A percentile compares a stretch with the other conserved stretches of the same genome.
These are phyloP conservation scores for Gypsophila paniculata DNA, from an alignment of 179 eudicot genomes.

Conservation along the genomic window DNA sequence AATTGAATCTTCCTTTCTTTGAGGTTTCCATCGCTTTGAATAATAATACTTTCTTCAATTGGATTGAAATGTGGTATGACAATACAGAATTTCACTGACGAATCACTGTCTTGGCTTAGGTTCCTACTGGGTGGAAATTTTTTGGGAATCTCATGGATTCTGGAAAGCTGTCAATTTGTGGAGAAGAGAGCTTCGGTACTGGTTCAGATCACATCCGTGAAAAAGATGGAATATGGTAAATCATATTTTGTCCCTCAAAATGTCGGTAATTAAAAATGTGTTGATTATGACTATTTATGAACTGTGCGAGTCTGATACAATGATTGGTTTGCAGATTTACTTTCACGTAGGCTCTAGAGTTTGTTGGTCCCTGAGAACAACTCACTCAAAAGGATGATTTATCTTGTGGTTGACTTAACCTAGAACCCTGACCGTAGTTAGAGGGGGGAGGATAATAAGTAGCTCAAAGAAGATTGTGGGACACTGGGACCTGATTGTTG, in stretches of 20 bases:
- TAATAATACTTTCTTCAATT: not conserved
- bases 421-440: not conserved
- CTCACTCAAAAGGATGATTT: not conserved
- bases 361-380: not conserved
- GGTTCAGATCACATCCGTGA: conserved; percentile 99
- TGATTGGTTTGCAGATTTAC: not conserved
- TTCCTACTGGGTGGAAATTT: conserved; percentile 99
- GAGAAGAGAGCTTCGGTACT: conserved; percentile 98
- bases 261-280: not conserved
- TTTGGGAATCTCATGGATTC: conserved; percentile 98
- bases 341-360: not conserved
- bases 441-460: not conserved
- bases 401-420: not conserved
- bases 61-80: not conserved
- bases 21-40: conserved; percentile 48
- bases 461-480: not conserved
- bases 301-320: not conserved
- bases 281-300: not conserved
- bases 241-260: not conserved
- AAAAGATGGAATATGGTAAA: conserved; percentile 97
- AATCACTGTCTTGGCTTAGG: conserved; percentile 44
- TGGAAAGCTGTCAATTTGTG: conserved; percentile 83
- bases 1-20: conserved; percentile 76
- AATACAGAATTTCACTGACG: conserved; percentile 3
- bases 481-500: not conserved